phyloP scores from a whole-genome alignment of 2,329 filamentous ascomycete genomes.

The Colletotrichum musae region DNA sequence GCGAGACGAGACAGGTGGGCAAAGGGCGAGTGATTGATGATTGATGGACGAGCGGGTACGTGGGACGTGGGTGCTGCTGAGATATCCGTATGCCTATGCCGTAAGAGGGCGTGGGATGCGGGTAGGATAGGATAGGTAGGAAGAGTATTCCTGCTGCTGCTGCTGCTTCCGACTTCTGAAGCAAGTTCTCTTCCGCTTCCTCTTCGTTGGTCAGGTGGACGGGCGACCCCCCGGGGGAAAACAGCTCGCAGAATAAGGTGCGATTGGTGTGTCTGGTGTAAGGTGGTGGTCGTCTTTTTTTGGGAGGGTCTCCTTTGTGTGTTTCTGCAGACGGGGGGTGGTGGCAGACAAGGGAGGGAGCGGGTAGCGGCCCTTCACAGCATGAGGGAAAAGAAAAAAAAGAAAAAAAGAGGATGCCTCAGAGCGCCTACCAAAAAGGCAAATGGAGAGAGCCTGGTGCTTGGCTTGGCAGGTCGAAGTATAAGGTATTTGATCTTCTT shows the following conservation, averaged over 20 bases:
- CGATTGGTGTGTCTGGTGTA: conserved; percentile 35
- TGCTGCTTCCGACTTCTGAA: neutral
- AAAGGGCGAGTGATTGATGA: conserved; percentile 20
- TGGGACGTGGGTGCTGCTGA: conserved; percentile 22
- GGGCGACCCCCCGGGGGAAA: neutral
- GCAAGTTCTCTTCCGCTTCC: conserved; percentile 11
- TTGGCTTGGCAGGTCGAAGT: conserved; percentile 27
- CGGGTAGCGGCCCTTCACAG: neutral
- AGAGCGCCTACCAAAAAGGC: conserved; percentile 11
- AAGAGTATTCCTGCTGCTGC: neutral
- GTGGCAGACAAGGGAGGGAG: conserved; percentile 17
- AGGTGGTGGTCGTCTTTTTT: conserved; percentile 29
- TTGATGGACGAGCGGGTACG: conserved; percentile 19
- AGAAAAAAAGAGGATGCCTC: conserved; percentile 4
- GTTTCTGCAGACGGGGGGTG: conserved; percentile 14
- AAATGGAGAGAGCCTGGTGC: conserved; percentile 18
- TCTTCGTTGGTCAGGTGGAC: conserved; percentile 30
- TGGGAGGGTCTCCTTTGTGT: conserved; percentile 28
- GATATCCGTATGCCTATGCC: conserved; percentile 1
- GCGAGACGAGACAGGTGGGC: conserved; percentile 11
- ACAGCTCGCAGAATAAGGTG: conserved; percentile 21
- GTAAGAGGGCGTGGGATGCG: conserved; percentile 20
- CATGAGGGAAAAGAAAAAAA: conserved; percentile 7
- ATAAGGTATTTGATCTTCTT: conserved; percentile 31
- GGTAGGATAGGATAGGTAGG: neutral